phyloP scores from a whole-genome alignment of 2,329 filamentous ascomycete species.

The Cladosporium oxysporum region DNA sequence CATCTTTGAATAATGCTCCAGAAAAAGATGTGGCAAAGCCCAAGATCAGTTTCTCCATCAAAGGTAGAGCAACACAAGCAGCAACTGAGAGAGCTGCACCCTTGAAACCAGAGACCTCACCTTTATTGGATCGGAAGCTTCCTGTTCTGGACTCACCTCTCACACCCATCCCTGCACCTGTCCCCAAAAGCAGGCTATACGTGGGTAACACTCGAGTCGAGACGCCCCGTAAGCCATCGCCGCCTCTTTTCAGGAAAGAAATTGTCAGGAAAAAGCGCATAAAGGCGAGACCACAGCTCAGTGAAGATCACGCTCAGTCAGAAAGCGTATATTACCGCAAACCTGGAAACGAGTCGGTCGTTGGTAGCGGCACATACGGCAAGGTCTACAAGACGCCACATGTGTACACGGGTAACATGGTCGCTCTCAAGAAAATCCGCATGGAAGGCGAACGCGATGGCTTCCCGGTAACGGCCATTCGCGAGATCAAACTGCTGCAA shows the following conservation, averaged over 20 bases:
- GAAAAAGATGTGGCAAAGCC: slow-evolving; percentile 34
- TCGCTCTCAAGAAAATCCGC: slow-evolving; percentile 85
- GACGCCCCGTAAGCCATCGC: slow-evolving; percentile 23
- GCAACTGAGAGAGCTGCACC: slow-evolving; percentile 33
- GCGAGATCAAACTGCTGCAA: slow-evolving; percentile 90
- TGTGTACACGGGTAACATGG: slow-evolving; percentile 81
- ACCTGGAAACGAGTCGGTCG: slow-evolving; percentile 94
- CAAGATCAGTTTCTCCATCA: slow-evolving; percentile 94
- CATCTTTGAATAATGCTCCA: slow-evolving; percentile 45
- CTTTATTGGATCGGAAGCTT: slow-evolving; percentile 47
- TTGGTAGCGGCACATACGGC: slow-evolving; percentile 92
- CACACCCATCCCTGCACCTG: slow-evolving; percentile 30
- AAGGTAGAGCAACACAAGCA: slow-evolving; percentile 63
- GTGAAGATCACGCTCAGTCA: slow-evolving; percentile 71
- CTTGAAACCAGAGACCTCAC: slow-evolving; percentile 33
- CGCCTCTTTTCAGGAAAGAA: slow-evolving; percentile 44
- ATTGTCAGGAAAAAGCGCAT: slow-evolving; percentile 67
- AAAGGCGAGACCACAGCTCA: slow-evolving; percentile 70
- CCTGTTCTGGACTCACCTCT: slow-evolving; percentile 12
- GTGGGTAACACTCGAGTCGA: slow-evolving; percentile 37
- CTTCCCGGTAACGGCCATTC: slow-evolving; percentile 86
- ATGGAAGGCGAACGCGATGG: slow-evolving; percentile 93
- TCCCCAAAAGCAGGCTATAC: slow-evolving; percentile 38
- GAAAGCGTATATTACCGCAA: slow-evolving; percentile 94
- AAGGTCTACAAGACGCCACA: slow-evolving; percentile 94